Conservation (phyloP, 2,329 filamentous ascomycete species). For the Pseudocercospora pini-densiflorae region DNA sequence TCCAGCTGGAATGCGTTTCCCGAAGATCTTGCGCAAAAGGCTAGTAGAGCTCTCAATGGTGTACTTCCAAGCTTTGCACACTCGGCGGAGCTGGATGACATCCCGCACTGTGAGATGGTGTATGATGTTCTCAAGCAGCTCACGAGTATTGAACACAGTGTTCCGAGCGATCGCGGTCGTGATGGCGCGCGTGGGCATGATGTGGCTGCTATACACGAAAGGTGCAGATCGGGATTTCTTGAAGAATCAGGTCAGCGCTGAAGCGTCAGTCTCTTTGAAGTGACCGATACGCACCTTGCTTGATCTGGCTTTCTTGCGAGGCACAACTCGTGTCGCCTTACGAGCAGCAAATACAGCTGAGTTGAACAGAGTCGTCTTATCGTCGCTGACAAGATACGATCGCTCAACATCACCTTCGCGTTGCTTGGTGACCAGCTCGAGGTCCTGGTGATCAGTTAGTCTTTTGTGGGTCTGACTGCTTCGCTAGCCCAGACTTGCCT, state of each 20-base stretch:
- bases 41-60: conserved; percentile 8
- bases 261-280: background rate
- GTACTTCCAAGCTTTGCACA: conserved; percentile 28
- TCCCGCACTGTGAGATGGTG: conserved; percentile 16
- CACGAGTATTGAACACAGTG: conserved; percentile 25
- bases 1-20: background rate
- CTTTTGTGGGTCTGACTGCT: background rate
- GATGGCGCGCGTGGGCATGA: conserved; percentile 22
- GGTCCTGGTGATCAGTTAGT: background rate
- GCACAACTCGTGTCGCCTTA: background rate
- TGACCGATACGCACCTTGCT: background rate
- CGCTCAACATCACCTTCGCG: background rate
- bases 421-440: background rate
- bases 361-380: background rate
- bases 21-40: conserved; percentile 14
- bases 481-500: background rate
- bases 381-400: background rate
- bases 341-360: background rate
- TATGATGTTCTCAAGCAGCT: conserved; percentile 29
- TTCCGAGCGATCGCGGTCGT: conserved; percentile 7
- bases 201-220: conserved; percentile 7
- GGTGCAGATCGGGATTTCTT: background rate
- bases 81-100: conserved; percentile 23
- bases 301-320: background rate
- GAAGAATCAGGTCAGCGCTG: background rate